Conservation (phyloP, 2,329 filamentous ascomycete genomes). For the Microcyclospora tardicrescens region DNA sequence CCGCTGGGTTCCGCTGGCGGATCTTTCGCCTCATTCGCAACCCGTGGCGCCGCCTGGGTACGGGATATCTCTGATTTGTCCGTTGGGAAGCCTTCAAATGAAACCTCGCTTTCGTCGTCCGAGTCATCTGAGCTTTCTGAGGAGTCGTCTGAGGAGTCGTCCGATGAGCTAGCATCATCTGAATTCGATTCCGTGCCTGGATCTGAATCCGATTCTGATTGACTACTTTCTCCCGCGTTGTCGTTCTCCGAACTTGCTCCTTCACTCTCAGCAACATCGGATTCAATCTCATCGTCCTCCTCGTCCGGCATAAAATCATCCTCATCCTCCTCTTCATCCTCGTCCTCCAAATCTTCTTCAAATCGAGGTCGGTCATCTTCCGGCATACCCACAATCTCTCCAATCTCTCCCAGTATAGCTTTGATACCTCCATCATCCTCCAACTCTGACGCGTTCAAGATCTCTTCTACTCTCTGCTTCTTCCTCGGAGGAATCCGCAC, state of each 20-base stretch:
- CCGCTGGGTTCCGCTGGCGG: neutral
- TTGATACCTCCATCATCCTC: constrained; percentile 33
- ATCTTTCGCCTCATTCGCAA: neutral
- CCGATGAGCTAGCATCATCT: constrained; percentile 7
- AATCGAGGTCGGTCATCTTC: constrained; percentile 4
- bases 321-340: constrained; percentile 11
- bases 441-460: constrained; percentile 23
- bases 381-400: constrained; percentile 10
- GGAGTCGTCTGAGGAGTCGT: constrained; percentile 1
- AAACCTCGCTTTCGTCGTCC: too few species aligned
- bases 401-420: constrained; percentile 21
- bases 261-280: constrained; percentile 2
- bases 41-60: neutral
- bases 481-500: constrained; percentile 20
- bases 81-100: too few species aligned
- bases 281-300: constrained; percentile 5
- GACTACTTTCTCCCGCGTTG: constrained; percentile 8
- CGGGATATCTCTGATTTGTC: neutral
- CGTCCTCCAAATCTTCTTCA: constrained; percentile 7
- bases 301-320: constrained; percentile 7
- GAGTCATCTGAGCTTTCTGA: neutral
- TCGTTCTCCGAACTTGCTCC: constrained; percentile 1
- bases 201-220: constrained; percentile 5
- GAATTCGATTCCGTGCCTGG: constrained; percentile 6
- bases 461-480: constrained; percentile 20